phyloP scores from a whole-genome alignment of 495 filamentous ascomycete species.

The Lepraria neglecta region DNA sequence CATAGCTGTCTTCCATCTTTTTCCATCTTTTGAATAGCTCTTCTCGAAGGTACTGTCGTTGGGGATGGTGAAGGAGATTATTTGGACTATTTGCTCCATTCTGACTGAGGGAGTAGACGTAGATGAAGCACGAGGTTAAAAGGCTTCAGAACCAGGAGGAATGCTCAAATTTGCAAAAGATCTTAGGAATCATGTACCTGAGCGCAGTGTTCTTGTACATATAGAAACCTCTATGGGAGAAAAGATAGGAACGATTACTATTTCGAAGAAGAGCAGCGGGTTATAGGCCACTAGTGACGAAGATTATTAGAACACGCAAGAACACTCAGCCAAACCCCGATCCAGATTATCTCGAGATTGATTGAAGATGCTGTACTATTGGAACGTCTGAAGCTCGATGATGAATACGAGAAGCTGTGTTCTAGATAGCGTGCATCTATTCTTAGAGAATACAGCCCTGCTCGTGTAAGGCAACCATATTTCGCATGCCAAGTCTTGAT shows the following conservation, averaged over 20 bases:
- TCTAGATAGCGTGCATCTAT: background rate
- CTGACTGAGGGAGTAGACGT: background rate
- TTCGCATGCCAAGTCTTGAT: background rate
- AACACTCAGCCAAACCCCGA: background rate
- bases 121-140: background rate
- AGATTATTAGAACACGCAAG: background rate
- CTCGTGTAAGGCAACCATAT: background rate
- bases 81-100: conserved; percentile 11
- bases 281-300: too few species aligned
- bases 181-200: too few species aligned
- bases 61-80: conserved; percentile 2
- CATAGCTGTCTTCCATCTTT: conserved; percentile 13
- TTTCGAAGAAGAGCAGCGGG: too few species aligned
- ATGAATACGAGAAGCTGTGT: background rate
- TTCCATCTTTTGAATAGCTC: background rate
- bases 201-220: too few species aligned
- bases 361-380: background rate
- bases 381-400: background rate
- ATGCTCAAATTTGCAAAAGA: too few species aligned
- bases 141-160: too few species aligned
- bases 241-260: too few species aligned
- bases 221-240: too few species aligned
- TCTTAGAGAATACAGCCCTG: background rate
- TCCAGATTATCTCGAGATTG: background rate
- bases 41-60: conserved; percentile 14